Evolutionary conservation across 2,329 filamentous ascomycete species (phyloP), one percentile per base, ranked within the genome.

Genomic region (Paecilomyces sp.): DNA sequence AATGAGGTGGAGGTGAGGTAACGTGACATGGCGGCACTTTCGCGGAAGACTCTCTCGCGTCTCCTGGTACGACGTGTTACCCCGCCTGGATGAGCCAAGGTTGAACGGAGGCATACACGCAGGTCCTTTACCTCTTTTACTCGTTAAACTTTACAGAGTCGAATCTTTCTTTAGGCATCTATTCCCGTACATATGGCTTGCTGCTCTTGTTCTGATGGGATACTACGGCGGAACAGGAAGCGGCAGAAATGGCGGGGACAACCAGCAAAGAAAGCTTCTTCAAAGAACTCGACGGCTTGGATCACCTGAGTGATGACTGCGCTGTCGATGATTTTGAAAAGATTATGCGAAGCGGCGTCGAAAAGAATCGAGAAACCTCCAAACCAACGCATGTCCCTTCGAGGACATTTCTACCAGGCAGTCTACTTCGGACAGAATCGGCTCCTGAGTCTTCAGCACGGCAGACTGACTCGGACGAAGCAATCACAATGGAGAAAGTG

Each of bases 11-110:
- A 47, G 36, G 36, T 8, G 1, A 47, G 53, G 58, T 69, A 69
- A 65, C 71, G 71, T 75, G 73, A 74, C 62, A 59, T 69, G 71
- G 71, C 63, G 70, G 60, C 64, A 60, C 59, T 70, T 72, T 72
- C 69, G 71, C 69, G 70, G 13, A n/a, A 55, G 57, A 22, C 22
- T n/a, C 51, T 50, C 54, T 63, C 64, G 65, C 64, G 62, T 63
- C 57, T 65, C 61, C 62, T 56, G 60, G 50, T 54, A 25, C 34
- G 50, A 52, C 55, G 56, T 57, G 54, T 54, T 28, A 24, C 51
- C 51, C 51, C 51, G 51, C 51, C 51, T 18, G 30, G 13, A 56
- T 33, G 52, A 55, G 5, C 34, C 13, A 33, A 25, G 51, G 51
- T 15, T 53, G 22, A n/a, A 47, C 15, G 4, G 36, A 47, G 15